These are phyloP conservation scores for Saccharum hybrid DNA, from an alignment of 202 grass and related monocot genomes.

Conservation along the genomic window DNA sequence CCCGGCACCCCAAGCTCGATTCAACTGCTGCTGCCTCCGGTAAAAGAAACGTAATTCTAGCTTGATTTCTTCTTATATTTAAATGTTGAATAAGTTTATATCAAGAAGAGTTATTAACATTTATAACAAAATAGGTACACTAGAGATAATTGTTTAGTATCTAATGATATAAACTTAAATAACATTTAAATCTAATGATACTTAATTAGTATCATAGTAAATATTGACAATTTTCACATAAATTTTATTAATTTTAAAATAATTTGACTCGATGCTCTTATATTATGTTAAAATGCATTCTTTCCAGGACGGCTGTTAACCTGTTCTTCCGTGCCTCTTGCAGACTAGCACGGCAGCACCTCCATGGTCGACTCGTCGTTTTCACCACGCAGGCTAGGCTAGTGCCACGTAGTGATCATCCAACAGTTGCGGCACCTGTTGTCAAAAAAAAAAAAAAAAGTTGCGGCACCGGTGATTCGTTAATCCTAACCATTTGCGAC, in stretches of 20 bases:
- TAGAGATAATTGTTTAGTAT: too few relatives aligned
- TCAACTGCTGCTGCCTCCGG: background rate
- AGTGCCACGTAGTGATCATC: background rate
- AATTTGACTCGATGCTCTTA: background rate
- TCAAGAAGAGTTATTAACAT: too few relatives aligned
- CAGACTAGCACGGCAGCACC: background rate
- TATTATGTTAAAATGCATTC: too few relatives aligned
- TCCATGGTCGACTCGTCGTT: slow-evolving; percentile 2
- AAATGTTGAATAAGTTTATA: background rate
- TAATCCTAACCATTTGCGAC: background rate
- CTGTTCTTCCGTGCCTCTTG: background rate
- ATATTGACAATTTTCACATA: too few relatives aligned
- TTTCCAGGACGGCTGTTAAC: background rate
- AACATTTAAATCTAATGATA: too few relatives aligned
- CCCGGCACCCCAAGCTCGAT: background rate
- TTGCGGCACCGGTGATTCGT: background rate
- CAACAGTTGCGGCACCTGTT: background rate
- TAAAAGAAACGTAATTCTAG: background rate
- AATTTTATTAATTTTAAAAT: background rate
- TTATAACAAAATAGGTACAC: too few relatives aligned
- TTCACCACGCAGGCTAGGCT: background rate
- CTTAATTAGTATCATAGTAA: too few relatives aligned
- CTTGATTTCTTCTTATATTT: background rate
- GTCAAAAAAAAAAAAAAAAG: too few relatives aligned
- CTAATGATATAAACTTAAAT: too few relatives aligned